Base-by-base conservation (phyloP, 2,329 filamentous ascomycete genomes). In the Monascus ruber region DNA sequence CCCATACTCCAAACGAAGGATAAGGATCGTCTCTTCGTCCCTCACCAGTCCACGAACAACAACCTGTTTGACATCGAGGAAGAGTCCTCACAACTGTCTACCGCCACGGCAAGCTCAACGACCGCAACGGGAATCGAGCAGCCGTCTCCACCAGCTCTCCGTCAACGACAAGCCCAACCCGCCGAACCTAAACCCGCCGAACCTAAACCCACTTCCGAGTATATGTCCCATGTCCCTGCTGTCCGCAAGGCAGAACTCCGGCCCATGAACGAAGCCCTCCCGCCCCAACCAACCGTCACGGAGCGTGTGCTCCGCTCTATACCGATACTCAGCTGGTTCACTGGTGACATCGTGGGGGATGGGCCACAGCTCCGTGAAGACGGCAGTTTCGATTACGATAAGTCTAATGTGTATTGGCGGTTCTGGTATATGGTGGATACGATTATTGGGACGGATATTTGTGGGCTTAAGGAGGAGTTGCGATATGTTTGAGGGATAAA, bases 261-360 rank as follows among this genome's bases (percentile, higher is more conserved):
- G 29, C 78, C 82, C 1, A 74, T 81, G 35, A 75, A 82, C 44
- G 76, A 83, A 60, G 83, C 83, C 6, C 70, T 86, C 26, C 73
- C 81, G 9, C 82, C 81, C 2, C 78, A 82, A 49, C 76, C 77
- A 36, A 80, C 79, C 2, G 70, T 77, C 40, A 65, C 73, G 29
- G 79, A 84, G 59, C 73, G 77, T 37, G 55, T 84, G 17, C 62
- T 83, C 39, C 73, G 74, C 47, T 74, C 73, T 39, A 75, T 86
- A 32, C 83, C 83, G 2, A 71, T 86, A 44, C 63, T 86, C 44
- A 75, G 74, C 50, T 86, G 81, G 77, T 81, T 87, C 54, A 79
- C 77, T 34, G 79, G 62, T 26, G 65, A 66, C 39, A 65, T 69
- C 31, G 66, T 69, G 11, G 66, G 65, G 6, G 65, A 68, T 41